Conservation (phyloP, 768 basidiomycete species). For the Tylopilus sp. region DNA sequence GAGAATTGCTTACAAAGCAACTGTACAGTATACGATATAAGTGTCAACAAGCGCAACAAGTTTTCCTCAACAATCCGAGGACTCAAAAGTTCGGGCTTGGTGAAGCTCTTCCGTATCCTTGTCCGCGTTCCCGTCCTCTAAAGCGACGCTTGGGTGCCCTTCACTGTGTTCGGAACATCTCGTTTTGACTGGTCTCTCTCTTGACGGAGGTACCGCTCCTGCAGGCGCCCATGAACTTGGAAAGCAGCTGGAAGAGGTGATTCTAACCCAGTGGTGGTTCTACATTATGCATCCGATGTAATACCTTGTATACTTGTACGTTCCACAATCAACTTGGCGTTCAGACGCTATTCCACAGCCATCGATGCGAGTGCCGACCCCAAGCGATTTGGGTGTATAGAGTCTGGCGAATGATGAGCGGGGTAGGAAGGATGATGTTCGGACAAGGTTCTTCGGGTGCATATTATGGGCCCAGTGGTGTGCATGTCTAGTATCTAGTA, state of each 20-base stretch:
- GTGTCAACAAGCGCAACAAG: background rate
- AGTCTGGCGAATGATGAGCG: too few species aligned
- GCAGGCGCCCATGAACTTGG: constrained; percentile 68
- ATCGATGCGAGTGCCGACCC: background rate
- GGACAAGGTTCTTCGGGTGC: too few species aligned
- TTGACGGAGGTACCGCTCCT: constrained; percentile 63
- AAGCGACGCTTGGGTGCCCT: constrained; percentile 44
- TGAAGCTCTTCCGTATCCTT: constrained; percentile 77
- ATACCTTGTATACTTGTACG: background rate
- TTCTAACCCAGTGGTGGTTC: constrained; percentile 30
- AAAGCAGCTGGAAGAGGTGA: constrained; percentile 36
- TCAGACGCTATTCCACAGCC: background rate
- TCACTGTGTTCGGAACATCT: constrained; percentile 33
- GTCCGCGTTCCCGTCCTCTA: constrained; percentile 95
- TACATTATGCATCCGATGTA: constrained; percentile 24
- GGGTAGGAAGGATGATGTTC: too few species aligned
- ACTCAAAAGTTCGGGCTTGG: constrained; percentile 94
- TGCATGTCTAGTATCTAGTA: too few species aligned
- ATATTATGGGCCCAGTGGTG: too few species aligned
- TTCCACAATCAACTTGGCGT: background rate
- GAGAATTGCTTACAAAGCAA: constrained; percentile 44
- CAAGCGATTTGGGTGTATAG: too few species aligned
- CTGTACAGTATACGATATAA: constrained; percentile 27
- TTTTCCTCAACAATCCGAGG: constrained; percentile 68
- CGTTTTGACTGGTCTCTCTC: constrained; percentile 44